Evolutionary conservation across 352 stramenopile genomes (phyloP), one percentile per base, ranked within the genome.

Genomic region (Globisporangium abappressorium): DNA sequence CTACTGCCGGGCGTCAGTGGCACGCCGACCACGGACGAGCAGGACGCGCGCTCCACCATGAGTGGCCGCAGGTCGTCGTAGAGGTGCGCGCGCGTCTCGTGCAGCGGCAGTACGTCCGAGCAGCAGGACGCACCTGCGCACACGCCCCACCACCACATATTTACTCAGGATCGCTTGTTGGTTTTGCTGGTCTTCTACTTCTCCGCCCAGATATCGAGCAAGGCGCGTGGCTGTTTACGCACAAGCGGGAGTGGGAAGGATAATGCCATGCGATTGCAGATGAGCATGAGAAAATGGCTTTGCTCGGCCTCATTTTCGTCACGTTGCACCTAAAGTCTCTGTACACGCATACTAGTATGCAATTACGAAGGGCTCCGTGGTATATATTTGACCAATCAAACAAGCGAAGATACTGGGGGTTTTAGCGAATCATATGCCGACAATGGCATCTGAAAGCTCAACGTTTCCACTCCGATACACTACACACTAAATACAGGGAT

Each of bases 131-230:
- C 75, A 61, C 81, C 75, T 11, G 85, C 82, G 68, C 80, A 91
- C 5, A 72, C 49, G 6, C 82, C 81, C 64, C 78, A 89, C 83
- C 83, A 91, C 81, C 80, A 90, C 82, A 91, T 90, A 43, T 15
- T 4, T 43, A 0, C 11, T 12, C 1, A 38, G n/a, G 24, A 22
- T 41, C 24, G 43, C 43, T 49, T 34, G 15, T 8, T 15, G 38
- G 28, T 24, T 18, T 20, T 14, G 41, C 30, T 60, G 11, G 14
- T 33, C n/a, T n/a, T n/a, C n/a, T n/a, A n/a, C n/a, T n/a, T 11
- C 15, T 3, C 9, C 6, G 18, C 55, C 24, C 28, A 30, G 28
- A 30, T 30, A 30, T 28, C 5, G 11, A 18, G 26, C 5, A 30
- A n/a, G 26, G 12, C 24, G 53, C 53, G 15, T 28, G 22, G 51